Conservation (phyloP, 108 stramenopile species). For the Asterionellopsis glacialis region DNA sequence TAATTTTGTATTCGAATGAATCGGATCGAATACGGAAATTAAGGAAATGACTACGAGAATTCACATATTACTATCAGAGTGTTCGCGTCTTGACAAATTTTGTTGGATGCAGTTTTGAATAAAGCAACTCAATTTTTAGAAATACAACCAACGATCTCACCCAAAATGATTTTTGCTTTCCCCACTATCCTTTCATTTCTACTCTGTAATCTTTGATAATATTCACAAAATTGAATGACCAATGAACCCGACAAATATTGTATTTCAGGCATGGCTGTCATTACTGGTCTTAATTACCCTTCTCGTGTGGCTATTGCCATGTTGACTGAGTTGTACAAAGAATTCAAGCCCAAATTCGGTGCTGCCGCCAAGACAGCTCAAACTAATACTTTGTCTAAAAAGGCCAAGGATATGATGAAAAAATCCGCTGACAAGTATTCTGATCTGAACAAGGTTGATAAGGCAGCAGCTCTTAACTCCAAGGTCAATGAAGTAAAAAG, state of each 20-base stretch:
- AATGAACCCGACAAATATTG: not conserved
- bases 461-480: constrained; percentile 60
- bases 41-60: not conserved
- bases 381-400: constrained; percentile 68
- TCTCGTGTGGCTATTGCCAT: constrained; percentile 79
- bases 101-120: no score
- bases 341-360: constrained; percentile 60
- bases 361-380: constrained; percentile 67
- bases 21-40: not conserved
- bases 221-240: not conserved
- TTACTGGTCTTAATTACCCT: constrained; percentile 80
- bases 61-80: no score
- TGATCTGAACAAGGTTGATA: constrained; percentile 83
- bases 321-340: constrained; percentile 67
- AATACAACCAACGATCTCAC: no score
- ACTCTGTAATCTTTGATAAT: no score
- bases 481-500: constrained; percentile 84
- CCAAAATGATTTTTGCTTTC: not conserved
- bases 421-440: constrained; percentile 75
- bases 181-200: not conserved
- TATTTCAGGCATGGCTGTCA: constrained; percentile 68
- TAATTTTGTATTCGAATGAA: constrained; percentile 10
- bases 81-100: no score
- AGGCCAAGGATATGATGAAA: constrained; percentile 60
- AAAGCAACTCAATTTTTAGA: no score